Conservation (phyloP, 805 yeast species). For the Candida koratica region DNA sequence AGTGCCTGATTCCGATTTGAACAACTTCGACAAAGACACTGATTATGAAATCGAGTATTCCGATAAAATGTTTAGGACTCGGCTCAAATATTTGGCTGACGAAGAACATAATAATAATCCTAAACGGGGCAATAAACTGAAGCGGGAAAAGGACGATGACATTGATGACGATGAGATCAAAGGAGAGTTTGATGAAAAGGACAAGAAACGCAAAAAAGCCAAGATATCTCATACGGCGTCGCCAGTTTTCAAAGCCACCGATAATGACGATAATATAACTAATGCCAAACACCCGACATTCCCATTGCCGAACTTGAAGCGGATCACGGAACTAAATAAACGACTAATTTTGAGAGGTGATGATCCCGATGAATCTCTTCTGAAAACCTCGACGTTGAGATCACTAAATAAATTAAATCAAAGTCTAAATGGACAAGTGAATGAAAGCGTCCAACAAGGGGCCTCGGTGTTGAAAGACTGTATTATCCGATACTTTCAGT, state of each 20-base stretch:
- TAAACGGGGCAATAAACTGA: constrained; percentile 30
- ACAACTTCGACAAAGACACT: constrained; percentile 44
- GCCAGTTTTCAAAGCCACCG: not conserved
- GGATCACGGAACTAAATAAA: constrained; percentile 12
- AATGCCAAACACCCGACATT: constrained; percentile 16
- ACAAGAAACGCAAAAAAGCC: constrained; percentile 9
- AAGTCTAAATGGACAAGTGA: constrained; percentile 13
- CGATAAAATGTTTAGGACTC: constrained; percentile 42
- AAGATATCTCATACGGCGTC: not conserved
- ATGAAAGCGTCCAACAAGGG: constrained; percentile 17
- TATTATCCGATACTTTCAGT: constrained; percentile 33
- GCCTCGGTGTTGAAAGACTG: constrained; percentile 26
- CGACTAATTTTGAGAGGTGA: constrained; percentile 7
- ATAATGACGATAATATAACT: constrained; percentile 3
- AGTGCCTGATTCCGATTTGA: constrained; percentile 24
- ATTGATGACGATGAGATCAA: constrained; percentile 10
- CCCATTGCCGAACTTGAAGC: constrained; percentile 22
- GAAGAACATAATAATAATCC: constrained; percentile 34
- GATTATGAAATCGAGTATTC: constrained; percentile 47
- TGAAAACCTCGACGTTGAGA: not conserved
- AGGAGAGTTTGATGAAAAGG: constrained; percentile 6
- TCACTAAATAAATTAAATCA: not conserved
- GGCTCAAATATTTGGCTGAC: constrained; percentile 38
- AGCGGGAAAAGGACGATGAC: constrained; percentile 20
- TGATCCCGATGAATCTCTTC: constrained; percentile 3